phyloP scores from a whole-genome alignment of 352 stramenopile species.

The Globisporangium okanoganense region DNA sequence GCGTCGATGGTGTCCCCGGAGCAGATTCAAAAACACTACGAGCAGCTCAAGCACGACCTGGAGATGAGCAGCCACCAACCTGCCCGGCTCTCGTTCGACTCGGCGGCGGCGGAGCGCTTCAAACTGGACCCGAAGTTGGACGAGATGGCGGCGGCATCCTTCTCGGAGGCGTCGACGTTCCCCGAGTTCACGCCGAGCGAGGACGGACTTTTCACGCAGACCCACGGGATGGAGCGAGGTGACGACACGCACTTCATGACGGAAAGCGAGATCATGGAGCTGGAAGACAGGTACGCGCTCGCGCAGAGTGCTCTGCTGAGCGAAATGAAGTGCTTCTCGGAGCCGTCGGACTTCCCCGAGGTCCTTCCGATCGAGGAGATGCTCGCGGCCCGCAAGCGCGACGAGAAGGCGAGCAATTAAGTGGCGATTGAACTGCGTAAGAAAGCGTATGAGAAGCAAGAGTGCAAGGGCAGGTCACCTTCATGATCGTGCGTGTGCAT shows the following conservation, averaged over 20 bases:
- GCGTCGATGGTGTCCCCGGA: conserved; percentile 9
- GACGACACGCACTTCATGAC: background rate
- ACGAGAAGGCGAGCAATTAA: background rate
- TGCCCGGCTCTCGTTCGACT: conserved; percentile 15
- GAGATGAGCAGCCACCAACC: conserved; percentile 11
- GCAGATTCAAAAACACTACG: conserved; percentile 19
- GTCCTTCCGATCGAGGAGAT: conserved; percentile 44
- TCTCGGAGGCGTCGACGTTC: conserved; percentile 64
- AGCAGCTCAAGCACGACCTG: conserved; percentile 22
- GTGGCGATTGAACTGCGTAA: background rate
- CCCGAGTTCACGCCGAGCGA: conserved; percentile 58
- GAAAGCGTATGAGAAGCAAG: too few relatives aligned
- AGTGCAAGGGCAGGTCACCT: too few relatives aligned
- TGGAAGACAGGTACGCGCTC: conserved; percentile 8
- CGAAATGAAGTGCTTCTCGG: conserved; percentile 45
- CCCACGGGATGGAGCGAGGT: conserved; percentile 13
- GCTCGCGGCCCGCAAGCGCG: conserved; percentile 28
- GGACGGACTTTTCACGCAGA: conserved; percentile 41
- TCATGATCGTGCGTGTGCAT: too few relatives aligned
- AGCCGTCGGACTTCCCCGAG: conserved; percentile 67
- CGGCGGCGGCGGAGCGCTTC: conserved; percentile 21
- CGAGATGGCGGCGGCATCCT: conserved; percentile 40
- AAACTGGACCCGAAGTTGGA: conserved; percentile 39
- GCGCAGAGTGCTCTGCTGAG: conserved; percentile 36
- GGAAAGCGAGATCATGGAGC: conserved; percentile 5